phyloP scores from a whole-genome alignment of 768 basidiomycete genomes.

The Lanmaoa rubissima region DNA sequence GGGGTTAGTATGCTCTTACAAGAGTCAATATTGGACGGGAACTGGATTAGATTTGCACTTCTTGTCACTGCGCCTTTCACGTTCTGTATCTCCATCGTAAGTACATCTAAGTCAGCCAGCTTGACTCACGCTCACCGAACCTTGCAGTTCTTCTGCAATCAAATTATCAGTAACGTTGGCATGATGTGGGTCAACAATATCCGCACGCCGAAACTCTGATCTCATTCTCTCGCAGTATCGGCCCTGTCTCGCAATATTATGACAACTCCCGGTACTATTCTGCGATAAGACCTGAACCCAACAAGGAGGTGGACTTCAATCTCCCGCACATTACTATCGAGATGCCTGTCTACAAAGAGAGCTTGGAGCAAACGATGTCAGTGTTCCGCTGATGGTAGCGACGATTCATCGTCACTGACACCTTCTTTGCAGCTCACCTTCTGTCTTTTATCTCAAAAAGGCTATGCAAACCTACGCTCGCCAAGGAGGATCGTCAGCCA shows the following conservation, averaged over 20 bases:
- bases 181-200: constrained; percentile 51
- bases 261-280: constrained; percentile 86
- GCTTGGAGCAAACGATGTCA: constrained; percentile 77
- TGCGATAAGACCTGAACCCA: constrained; percentile 57
- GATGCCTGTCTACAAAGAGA: constrained; percentile 89
- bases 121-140: not conserved
- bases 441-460: constrained; percentile 62
- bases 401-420: not conserved
- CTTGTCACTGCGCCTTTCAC: constrained; percentile 66
- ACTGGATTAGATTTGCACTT: constrained; percentile 63
- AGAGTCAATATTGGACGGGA: constrained; percentile 67
- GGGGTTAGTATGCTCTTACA: constrained; percentile 58
- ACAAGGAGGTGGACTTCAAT: constrained; percentile 58
- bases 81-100: constrained; percentile 72
- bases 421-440: constrained; percentile 48
- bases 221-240: constrained; percentile 46
- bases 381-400: constrained; percentile 23
- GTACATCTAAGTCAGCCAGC: constrained; percentile 21
- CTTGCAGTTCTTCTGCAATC: constrained; percentile 68
- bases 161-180: constrained; percentile 61
- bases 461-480: constrained; percentile 65
- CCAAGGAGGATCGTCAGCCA: constrained; percentile 57
- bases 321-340: constrained; percentile 79
- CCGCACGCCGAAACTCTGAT: not conserved
- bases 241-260: constrained; percentile 82